phyloP scores from a whole-genome alignment of 805 yeast genomes.

The Brettanomyces nanus region DNA sequence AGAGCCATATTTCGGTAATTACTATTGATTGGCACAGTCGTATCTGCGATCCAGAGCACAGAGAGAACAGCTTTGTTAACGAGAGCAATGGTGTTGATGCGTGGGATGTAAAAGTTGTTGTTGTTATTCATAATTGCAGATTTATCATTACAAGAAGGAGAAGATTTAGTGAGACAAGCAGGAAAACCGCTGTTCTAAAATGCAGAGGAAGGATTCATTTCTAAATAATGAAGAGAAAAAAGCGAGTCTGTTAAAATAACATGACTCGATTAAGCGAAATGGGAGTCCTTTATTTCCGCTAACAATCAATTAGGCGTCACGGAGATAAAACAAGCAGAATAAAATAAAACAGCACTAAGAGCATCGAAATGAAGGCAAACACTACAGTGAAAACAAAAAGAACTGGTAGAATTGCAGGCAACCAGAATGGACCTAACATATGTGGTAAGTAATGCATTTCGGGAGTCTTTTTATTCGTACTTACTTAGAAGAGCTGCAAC shows the following conservation, averaged over 20 bases:
- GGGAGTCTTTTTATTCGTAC: neutral
- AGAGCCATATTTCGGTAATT: constrained; percentile 15
- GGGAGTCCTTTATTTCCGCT: too few relatives aligned
- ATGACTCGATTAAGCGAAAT: too few relatives aligned
- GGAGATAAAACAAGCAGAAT: too few relatives aligned
- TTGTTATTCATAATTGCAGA: neutral
- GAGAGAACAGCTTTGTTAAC: constrained; percentile 12
- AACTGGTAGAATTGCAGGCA: constrained; percentile 4
- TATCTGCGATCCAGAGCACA: constrained; percentile 13
- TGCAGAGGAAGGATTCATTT: too few relatives aligned
- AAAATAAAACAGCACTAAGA: too few relatives aligned
- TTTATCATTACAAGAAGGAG: neutral
- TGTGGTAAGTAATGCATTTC: neutral
- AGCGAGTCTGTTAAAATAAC: too few relatives aligned
- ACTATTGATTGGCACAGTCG: constrained; percentile 16
- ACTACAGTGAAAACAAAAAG: constrained; percentile 1
- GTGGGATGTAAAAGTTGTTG: constrained; percentile 2
- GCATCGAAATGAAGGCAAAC: neutral
- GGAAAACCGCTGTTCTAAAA: too few relatives aligned
- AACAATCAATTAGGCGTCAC: too few relatives aligned
- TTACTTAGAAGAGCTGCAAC: neutral
- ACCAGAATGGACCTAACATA: constrained; percentile 3
- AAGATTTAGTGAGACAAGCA: too few relatives aligned
- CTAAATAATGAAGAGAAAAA: too few relatives aligned
- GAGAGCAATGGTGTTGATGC: constrained; percentile 7